These are phyloP conservation scores for Leptosphaerulina australis DNA, from an alignment of 2,329 filamentous ascomycete species.

Conservation along the genomic window DNA sequence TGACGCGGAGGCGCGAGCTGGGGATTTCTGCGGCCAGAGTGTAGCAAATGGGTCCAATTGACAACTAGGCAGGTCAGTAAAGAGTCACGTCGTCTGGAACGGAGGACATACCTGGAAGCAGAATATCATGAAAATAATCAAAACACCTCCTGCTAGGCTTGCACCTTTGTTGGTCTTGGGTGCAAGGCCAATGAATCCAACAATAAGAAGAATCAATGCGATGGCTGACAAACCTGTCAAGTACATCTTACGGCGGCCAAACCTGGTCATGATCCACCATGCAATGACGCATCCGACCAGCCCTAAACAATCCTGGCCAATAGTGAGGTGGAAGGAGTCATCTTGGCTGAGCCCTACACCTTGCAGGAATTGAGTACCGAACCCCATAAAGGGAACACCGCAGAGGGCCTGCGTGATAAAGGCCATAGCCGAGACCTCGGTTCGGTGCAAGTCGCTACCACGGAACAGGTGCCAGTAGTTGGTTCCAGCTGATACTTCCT, in stretches of 20 bases:
- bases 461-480: slow-evolving; percentile 82
- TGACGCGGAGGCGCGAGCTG: slow-evolving; percentile 80
- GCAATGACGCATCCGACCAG: slow-evolving; percentile 69
- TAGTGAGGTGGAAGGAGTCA: slow-evolving; percentile 33
- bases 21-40: slow-evolving; percentile 83
- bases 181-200: slow-evolving; percentile 76
- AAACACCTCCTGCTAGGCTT: slow-evolving; percentile 33
- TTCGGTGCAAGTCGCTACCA: slow-evolving; percentile 76
- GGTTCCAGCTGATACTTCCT: slow-evolving; percentile 67
- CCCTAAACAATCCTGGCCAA: slow-evolving; percentile 32
- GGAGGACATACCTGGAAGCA: slow-evolving; percentile 29
- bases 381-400: slow-evolving; percentile 35
- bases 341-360: slow-evolving; percentile 31
- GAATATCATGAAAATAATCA: slow-evolving; percentile 36
- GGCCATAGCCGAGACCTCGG: slow-evolving; percentile 65
- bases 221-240: slow-evolving; percentile 61
- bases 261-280: slow-evolving; percentile 77
- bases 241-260: slow-evolving; percentile 76
- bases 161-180: slow-evolving; percentile 52
- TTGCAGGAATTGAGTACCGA: slow-evolving; percentile 32
- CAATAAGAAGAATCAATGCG: slow-evolving; percentile 30
- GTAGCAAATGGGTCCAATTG: slow-evolving; percentile 86
- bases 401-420: slow-evolving; percentile 52
- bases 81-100: background rate
- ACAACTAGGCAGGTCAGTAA: slow-evolving; percentile 52